A percentile compares a stretch with the other conserved stretches of the same genome.
Evolutionary conservation across 169 alveolate species (phyloP).

Genomic region (Cyclospora cayetanensis): DNA sequence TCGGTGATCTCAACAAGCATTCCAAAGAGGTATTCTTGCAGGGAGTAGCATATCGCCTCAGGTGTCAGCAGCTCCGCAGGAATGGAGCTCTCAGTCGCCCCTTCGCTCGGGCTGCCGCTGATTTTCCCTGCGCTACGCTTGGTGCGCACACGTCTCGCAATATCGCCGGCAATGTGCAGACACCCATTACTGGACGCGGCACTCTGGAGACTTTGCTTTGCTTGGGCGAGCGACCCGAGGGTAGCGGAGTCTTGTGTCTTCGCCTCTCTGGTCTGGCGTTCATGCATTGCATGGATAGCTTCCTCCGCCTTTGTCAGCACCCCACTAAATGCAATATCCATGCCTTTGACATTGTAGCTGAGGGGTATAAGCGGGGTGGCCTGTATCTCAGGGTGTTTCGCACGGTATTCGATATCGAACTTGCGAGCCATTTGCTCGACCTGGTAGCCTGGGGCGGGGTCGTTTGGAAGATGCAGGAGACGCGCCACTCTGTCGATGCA

Average conservation of each 20-base stretch:
- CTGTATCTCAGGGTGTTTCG: neutral
- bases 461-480: conserved; percentile 94
- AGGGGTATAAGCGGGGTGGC: conserved; percentile 83
- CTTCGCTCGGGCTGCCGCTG: neutral
- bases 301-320: conserved; percentile 78
- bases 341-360: conserved; percentile 98
- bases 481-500: conserved; percentile 98
- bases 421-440: conserved; percentile 96
- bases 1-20: conserved; percentile 98
- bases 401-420: conserved; percentile 48
- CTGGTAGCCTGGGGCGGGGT: conserved; percentile 99
- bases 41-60: conserved; percentile 89
- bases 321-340: conserved; percentile 97
- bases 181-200: neutral
- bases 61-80: conserved; percentile 32
- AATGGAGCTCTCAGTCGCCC: neutral
- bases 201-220: too few relatives aligned
- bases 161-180: neutral
- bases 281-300: conserved; percentile 17
- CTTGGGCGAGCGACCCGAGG: too few relatives aligned
- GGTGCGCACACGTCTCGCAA: neutral
- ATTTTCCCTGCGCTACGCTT: neutral
- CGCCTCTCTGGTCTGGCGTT: neutral
- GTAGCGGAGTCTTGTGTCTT: too few relatives aligned
- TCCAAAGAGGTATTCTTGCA: conserved; percentile 97